Evolutionary conservation across 208 protist genomes (phyloP).

Genomic region (Phytomonas francai): DNA sequence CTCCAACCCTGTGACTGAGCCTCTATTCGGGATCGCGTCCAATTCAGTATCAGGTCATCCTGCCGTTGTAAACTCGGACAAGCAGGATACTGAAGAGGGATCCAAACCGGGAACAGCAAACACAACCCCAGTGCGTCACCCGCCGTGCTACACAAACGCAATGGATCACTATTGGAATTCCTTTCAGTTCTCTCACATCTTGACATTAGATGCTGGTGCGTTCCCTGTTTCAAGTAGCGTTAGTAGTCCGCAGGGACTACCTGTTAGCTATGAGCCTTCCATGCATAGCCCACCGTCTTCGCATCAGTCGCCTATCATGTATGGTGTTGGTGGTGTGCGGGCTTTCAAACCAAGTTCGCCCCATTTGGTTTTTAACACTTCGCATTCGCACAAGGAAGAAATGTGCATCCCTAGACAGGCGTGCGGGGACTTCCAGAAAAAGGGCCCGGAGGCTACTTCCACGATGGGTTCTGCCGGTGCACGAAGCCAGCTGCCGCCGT

Average conservation of each 20-base stretch:
- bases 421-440: not conserved
- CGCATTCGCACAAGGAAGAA: not conserved
- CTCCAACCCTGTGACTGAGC: not conserved
- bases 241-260: not conserved
- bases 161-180: conserved; percentile 1
- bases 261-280: not conserved
- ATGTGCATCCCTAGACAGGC: not conserved
- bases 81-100: not conserved
- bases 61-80: not conserved
- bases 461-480: not conserved
- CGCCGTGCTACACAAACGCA: not conserved
- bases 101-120: not conserved
- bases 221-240: not conserved
- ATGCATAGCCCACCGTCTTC: not conserved
- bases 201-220: not conserved
- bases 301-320: not conserved
- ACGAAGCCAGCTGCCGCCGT: not conserved
- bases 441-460: not conserved
- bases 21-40: not conserved
- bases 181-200: not conserved
- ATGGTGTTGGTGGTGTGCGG: not conserved
- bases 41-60: not conserved
- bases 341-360: not conserved
- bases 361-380: not conserved
- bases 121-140: not conserved